These are phyloP conservation scores for Streptanthus diversifolius DNA, from an alignment of 345 rosid genomes.

Conservation along the genomic window DNA sequence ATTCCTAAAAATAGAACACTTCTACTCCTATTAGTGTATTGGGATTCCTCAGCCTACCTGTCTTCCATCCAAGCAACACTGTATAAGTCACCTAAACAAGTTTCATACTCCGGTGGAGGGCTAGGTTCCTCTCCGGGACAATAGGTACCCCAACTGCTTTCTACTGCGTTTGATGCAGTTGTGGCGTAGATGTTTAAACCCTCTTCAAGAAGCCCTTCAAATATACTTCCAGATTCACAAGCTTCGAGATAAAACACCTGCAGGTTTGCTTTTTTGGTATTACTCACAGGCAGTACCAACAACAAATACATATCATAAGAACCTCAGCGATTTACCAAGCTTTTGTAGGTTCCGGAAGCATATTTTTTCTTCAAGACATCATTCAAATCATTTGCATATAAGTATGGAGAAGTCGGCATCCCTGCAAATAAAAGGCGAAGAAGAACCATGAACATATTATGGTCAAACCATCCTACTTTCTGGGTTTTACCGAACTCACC, in stretches of 20 bases:
- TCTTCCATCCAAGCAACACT: constrained; percentile 99
- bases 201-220: constrained; percentile 94
- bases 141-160: constrained; percentile 98
- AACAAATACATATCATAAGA: background rate
- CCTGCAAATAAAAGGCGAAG: constrained; percentile 42
- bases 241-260: constrained; percentile 99
- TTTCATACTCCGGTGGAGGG: constrained; percentile 86
- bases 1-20: background rate
- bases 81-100: constrained; percentile 96
- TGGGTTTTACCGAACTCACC: constrained; percentile 55
- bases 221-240: constrained; percentile 98
- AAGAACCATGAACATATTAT: background rate
- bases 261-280: constrained; percentile 20
- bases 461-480: background rate
- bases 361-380: constrained; percentile 73
- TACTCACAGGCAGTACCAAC: background rate
- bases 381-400: constrained; percentile 76
- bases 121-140: constrained; percentile 93
- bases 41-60: constrained; percentile 47
- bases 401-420: constrained; percentile 90
- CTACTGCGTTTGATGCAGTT: constrained; percentile 88
- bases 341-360: constrained; percentile 72
- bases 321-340: constrained; percentile 53
- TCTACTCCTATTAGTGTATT: background rate
- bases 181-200: constrained; percentile 91